These are phyloP conservation scores for Wickerhamiella musiphila DNA, from an alignment of 805 yeast genomes.

Conservation along the genomic window DNA sequence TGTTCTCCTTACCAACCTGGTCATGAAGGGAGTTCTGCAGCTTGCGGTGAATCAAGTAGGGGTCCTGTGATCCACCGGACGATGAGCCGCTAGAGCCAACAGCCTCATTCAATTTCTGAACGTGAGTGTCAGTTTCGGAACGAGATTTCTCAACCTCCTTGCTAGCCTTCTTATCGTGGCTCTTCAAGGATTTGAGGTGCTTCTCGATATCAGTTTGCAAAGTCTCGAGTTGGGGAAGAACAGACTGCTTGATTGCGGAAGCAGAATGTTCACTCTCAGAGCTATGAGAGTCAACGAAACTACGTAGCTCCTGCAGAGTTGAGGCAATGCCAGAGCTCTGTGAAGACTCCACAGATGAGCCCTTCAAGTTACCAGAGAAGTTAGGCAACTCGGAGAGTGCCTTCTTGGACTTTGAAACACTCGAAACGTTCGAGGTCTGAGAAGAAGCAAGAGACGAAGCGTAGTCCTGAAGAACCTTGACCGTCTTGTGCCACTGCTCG, in stretches of 20 bases:
- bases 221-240: constrained; percentile 29
- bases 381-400: constrained; percentile 21
- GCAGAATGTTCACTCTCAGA: constrained; percentile 24
- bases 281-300: constrained; percentile 19
- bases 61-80: constrained; percentile 26
- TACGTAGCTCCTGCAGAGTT: constrained; percentile 19
- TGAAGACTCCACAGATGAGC: constrained; percentile 1
- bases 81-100: too few species aligned
- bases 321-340: constrained; percentile 14
- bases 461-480: constrained; percentile 17
- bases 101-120: constrained; percentile 23
- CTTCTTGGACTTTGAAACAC: constrained; percentile 21
- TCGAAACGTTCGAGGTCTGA: constrained; percentile 16
- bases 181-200: constrained; percentile 27
- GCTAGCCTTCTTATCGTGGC: constrained; percentile 21
- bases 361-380: constrained; percentile 12
- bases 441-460: constrained; percentile 13
- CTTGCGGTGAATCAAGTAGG: constrained; percentile 28
- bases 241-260: constrained; percentile 21
- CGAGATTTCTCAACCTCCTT: constrained; percentile 25
- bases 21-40: constrained; percentile 23
- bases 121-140: constrained; percentile 22
- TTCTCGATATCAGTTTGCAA: constrained; percentile 25
- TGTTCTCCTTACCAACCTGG: constrained; percentile 31
- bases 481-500: constrained; percentile 22